Evolutionary conservation across 2,329 filamentous ascomycete species (phyloP).

Genomic region (Calycina marina): DNA sequence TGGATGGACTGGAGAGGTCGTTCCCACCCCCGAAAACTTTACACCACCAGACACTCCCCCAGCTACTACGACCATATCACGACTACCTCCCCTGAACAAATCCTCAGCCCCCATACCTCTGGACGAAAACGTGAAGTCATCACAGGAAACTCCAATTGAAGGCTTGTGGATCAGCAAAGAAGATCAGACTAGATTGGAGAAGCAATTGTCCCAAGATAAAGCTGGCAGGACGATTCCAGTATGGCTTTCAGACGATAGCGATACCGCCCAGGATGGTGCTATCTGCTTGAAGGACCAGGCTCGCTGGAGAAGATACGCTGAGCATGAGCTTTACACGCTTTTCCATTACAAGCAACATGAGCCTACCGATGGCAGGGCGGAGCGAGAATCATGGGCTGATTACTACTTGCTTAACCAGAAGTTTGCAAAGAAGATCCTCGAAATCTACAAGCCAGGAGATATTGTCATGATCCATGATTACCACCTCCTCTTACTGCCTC

Average conservation of each 20-base stretch:
- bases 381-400: slow-evolving; percentile 77
- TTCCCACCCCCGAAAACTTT: slow-evolving; percentile 32
- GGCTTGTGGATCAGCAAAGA: slow-evolving; percentile 55
- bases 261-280: slow-evolving; percentile 45
- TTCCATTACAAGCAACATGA: slow-evolving; percentile 96
- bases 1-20: slow-evolving; percentile 87
- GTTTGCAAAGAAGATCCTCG: slow-evolving; percentile 78
- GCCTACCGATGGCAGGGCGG: slow-evolving; percentile 69
- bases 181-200: slow-evolving; percentile 60
- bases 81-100: slow-evolving; percentile 47
- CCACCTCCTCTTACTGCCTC: slow-evolving; percentile 79
- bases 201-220: slow-evolving; percentile 55
- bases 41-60: slow-evolving; percentile 34
- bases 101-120: slow-evolving; percentile 69
- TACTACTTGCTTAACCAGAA: slow-evolving; percentile 88
- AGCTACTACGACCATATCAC: slow-evolving; percentile 26
- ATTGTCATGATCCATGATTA: slow-evolving; percentile 91
- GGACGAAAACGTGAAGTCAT: slow-evolving; percentile 40
- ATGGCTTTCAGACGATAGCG: slow-evolving; percentile 70
- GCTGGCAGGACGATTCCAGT: slow-evolving; percentile 73
- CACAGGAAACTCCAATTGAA: slow-evolving; percentile 45
- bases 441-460: slow-evolving; percentile 83
- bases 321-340: slow-evolving; percentile 80
- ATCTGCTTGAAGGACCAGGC: slow-evolving; percentile 67
- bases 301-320: slow-evolving; percentile 80